Evolutionary conservation across 257 asterid species (phyloP), one percentile per base, ranked within the genome.

Genomic region (Anisodus acutangulus): DNA sequence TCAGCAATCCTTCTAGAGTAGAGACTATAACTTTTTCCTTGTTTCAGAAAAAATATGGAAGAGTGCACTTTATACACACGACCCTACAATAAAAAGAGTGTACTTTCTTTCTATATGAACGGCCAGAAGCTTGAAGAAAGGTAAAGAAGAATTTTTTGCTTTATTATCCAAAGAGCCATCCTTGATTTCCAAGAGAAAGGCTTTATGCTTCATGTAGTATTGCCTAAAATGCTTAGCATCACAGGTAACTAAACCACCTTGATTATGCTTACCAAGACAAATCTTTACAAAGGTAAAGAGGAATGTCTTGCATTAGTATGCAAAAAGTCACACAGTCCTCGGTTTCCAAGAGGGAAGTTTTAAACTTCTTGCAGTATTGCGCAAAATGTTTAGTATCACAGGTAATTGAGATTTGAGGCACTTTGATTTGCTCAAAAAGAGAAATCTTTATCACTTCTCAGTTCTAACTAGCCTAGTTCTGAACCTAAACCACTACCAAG

Each of bases 391-490:
- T 41, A 41, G 79, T 13, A 43, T n/a, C 79, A n/a, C 37, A 71
- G 11, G 37, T 70, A n/a, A 71, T 17, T 16, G 78, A 71, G 58
- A 71, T 69, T 69, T 9, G 13, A 22, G 4, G 79, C 35, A 71
- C 79, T n/a, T n/a, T 45, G 16, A 71, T 45, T 71, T 71, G 37
- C 58, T 8, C 55, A 70, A 8, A 70, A 70, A 17, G 26, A 68
- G 37, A 70, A 70, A 70, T 51, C 63, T 51, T 26, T 51, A 13
- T 76, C 81, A 76, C 81, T 76, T 74, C 7, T 51, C 62, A 51
- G 47, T 51, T 76, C 63, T 6, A 76, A 74, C 12, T 49, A 74
- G 22, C 22, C 81, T 22, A 74, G 6, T 74, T 22, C 62, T 74
- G 62, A 22, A 49, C 22, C 60, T 22, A 51, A 11, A 26, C 62